Evolutionary conservation across 1,139 yeast genomes (phyloP).

Genomic region (Geotrichum klebahnii): DNA sequence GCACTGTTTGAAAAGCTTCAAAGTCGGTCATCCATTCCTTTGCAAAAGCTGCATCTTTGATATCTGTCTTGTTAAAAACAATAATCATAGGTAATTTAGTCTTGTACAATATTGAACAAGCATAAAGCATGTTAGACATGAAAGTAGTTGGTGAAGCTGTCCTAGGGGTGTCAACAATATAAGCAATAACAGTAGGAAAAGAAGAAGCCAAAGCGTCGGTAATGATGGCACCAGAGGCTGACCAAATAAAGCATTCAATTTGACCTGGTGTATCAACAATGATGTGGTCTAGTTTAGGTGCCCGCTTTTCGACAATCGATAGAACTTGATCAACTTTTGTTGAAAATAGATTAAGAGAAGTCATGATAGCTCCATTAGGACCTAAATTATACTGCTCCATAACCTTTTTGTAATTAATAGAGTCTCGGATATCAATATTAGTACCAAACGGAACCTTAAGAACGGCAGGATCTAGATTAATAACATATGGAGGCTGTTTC

Average conservation of each 20-base stretch:
- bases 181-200: constrained; percentile 92
- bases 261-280: constrained; percentile 98
- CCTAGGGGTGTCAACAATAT: constrained; percentile 94
- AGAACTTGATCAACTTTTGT: constrained; percentile 97
- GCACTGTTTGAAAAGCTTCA: constrained; percentile 80
- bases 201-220: constrained; percentile 96
- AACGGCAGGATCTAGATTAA: constrained; percentile 96
- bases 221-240: constrained; percentile 93
- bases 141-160: constrained; percentile 92
- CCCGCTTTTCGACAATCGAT: constrained; percentile 73
- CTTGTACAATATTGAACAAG: constrained; percentile 93
- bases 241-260: constrained; percentile 87
- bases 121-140: constrained; percentile 96
- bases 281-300: constrained; percentile 58
- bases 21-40: constrained; percentile 98
- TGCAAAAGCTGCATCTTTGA: constrained; percentile 77
- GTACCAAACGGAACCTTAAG: constrained; percentile 87
- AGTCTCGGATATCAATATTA: constrained; percentile 92
- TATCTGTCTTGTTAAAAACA: constrained; percentile 94
- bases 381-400: constrained; percentile 90
- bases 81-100: constrained; percentile 95
- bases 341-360: constrained; percentile 83
- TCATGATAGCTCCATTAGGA: constrained; percentile 97
- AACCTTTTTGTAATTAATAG: constrained; percentile 91
- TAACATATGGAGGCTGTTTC: constrained; percentile 69